Base-by-base conservation (phyloP, 2,329 filamentous ascomycete species). In the Colletotrichum somersetense region DNA sequence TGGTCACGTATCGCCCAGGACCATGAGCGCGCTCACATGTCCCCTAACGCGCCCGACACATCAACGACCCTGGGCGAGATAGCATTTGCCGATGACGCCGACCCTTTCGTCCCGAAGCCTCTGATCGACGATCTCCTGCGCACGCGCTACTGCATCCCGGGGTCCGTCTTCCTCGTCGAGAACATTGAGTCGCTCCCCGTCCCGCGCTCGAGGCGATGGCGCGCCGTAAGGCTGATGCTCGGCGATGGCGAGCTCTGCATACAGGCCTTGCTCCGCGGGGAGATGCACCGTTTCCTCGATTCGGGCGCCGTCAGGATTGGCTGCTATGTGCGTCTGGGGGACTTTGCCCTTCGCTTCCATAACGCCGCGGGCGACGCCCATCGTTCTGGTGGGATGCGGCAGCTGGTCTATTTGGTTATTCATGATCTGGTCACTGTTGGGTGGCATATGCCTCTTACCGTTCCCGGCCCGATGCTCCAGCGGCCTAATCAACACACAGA, bases 221-320 rank as follows among this genome's bases (percentile, higher is more conserved):
- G 86, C 42, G 80, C 81, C 2, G 75, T 88, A 0, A 81, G 87
- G 2, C 74, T 89, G 14, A 66, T 89, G 0, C 82, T 89, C 0
- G 85, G 87, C 48, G 88, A 89, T 73, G 87, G 87, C 1, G 81
- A 85, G 75, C 77, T 88, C 4, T 89, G 85, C 74, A 82, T 89
- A n/a, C 87, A 89, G 76, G 86, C 86, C 0, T 77, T 89, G 10
- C 77, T 89, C 53, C 77, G 79, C 8, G 78, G 82, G 1, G 82
- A 82, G 58, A 81, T 86, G 78, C 86, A 89, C 62, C 80, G 82
- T 5, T 82, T 87, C n/a, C 80, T 88, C 11, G 82, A 87, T 52
- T 77, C 76, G 1, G 83, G 82, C 2, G 81, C 84, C n/a, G 75
- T 89, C 46, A 79, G 78, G 5, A 79, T 85, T 14, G 88, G 88